Base-by-base conservation (phyloP, 257 asterid genomes). In the Euphrasia confusa region DNA sequence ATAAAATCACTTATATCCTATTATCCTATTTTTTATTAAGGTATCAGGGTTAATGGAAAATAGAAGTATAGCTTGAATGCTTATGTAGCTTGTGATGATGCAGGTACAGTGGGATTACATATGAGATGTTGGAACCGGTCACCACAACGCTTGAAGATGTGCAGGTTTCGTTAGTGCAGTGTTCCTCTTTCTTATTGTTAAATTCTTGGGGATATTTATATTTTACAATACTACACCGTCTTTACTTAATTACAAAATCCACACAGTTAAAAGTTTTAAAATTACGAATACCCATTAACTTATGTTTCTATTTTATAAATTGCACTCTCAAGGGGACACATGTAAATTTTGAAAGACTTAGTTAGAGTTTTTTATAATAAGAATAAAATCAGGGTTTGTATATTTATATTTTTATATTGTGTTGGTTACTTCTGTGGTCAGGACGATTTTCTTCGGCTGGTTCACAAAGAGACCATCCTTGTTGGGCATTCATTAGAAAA, bases 81-180 rank as follows among this genome's bases (percentile, higher is more conserved):
- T 80, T 61, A 61, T 60, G 58, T 39, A 5, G 58, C 64, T 54
- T 67, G 17, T 67, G 54, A 64, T 65, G 60, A 69, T 76, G 65
- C 87, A 93, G 99, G 82, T 93, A 89, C 80, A 89, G 97, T 74
- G 99, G 99, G 72, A 93, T 93, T 56, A 93, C 96, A 3, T 71
- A 8, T 42, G 94, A 83, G 72, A 87, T 84, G 94, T 66, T 93
- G 80, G 79, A 80, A 70, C 81, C 72, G 4, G 97, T 93, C 65
- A 87, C 84, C 15, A 89, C 99, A 30, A 83, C 94, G 69, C 90
- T 93, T 54, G 55, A 74, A 81, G 95, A 89, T 71, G 83, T 89
- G 68, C 99, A 93, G 99, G 99, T 89, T 70, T 47, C 32, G 53
- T 50, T 72, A 24, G 53, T n/a, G 66, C 65, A 53, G 27, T 66